These are phyloP conservation scores for Phytophthora crassamura DNA, from an alignment of 352 stramenopile genomes.

Conservation along the genomic window DNA sequence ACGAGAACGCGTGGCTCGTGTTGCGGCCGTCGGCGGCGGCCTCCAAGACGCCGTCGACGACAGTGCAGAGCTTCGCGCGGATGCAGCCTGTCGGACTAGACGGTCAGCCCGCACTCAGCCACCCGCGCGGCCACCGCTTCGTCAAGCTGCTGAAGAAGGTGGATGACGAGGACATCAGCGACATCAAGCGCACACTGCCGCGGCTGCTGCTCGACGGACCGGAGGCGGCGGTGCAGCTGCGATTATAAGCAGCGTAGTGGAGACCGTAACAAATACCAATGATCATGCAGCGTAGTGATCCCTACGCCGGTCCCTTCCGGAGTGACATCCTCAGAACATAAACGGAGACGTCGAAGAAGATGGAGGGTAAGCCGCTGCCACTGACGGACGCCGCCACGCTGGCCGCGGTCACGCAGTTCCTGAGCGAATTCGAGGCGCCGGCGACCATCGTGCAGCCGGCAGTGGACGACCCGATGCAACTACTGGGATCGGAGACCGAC, in stretches of 20 bases:
- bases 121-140: constrained; percentile 7
- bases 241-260: constrained; percentile 7
- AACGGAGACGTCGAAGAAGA: constrained; percentile 16
- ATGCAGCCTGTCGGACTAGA: constrained; percentile 5
- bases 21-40: constrained; percentile 6
- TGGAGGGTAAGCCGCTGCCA: constrained; percentile 31
- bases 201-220: neutral
- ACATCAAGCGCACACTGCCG: constrained; percentile 1
- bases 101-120: neutral
- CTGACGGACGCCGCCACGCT: constrained; percentile 29
- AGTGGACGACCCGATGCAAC: constrained; percentile 22
- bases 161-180: constrained; percentile 5
- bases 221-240: constrained; percentile 6
- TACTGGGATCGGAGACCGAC: constrained; percentile 29
- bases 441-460: neutral
- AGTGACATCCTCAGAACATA: constrained; percentile 9
- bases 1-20: constrained; percentile 54
- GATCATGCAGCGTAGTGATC: too few relatives aligned
- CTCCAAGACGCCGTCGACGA: neutral
- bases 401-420: constrained; percentile 25
- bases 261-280: too few relatives aligned
- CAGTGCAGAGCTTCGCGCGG: constrained; percentile 6
- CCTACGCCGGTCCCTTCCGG: neutral
- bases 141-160: constrained; percentile 5
- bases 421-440: constrained; percentile 28